Evolutionary conservation across 805 yeast species (phyloP).

Genomic region (Myxozyma neotropica): DNA sequence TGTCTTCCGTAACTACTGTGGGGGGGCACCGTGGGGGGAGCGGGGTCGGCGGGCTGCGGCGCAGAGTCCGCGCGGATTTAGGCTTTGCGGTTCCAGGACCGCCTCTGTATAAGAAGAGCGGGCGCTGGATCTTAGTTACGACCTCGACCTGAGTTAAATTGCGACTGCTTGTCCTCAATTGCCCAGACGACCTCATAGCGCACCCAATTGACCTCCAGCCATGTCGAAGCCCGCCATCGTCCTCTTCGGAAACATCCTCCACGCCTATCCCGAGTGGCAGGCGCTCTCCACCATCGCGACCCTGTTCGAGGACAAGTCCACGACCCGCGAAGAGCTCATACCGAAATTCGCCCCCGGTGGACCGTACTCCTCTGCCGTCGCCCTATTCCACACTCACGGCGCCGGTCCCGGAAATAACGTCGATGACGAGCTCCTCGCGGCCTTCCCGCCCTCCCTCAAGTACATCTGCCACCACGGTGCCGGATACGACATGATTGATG

Average conservation of each 20-base stretch:
- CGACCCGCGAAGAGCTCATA: slow-evolving; percentile 44
- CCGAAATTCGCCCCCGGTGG: slow-evolving; percentile 40
- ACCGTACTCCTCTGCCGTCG: slow-evolving; percentile 50
- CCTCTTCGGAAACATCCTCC: slow-evolving; percentile 63
- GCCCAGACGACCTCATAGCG: no score
- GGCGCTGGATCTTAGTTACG: no score
- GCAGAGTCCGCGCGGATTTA: no score
- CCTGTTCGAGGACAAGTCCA: slow-evolving; percentile 22
- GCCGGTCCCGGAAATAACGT: slow-evolving; percentile 57
- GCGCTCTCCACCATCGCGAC: slow-evolving; percentile 46
- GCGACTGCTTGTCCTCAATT: no score
- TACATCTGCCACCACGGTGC: slow-evolving; percentile 71
- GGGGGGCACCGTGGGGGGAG: no score
- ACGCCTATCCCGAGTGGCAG: slow-evolving; percentile 68
- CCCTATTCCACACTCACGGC: slow-evolving; percentile 55
- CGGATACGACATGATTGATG: slow-evolving; percentile 66
- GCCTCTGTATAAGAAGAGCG: no score
- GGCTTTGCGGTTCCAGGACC: no score
- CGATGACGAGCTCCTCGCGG: slow-evolving; percentile 59
- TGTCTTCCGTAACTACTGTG: no score
- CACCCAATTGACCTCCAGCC: neutral
- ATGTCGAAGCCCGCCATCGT: slow-evolving; percentile 58
- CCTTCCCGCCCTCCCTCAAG: slow-evolving; percentile 58
- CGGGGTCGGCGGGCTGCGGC: no score
- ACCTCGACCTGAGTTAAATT: no score